Evolutionary conservation across 2,329 filamentous ascomycete species (phyloP).

Genomic region (Aspergillus clavatus): DNA sequence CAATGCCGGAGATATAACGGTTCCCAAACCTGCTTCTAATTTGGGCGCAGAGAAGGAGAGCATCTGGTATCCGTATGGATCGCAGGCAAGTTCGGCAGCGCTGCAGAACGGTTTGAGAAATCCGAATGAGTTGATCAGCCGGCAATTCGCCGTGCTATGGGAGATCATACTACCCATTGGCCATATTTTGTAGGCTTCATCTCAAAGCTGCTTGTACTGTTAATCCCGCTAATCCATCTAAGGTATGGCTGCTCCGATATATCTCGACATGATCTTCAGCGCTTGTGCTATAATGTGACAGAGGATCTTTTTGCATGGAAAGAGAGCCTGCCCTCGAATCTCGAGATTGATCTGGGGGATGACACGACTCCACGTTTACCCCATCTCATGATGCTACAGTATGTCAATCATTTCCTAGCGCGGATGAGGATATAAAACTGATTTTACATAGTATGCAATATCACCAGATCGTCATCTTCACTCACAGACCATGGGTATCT

Average conservation of each 20-base stretch:
- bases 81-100: conserved; percentile 14
- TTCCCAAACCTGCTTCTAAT: conserved; percentile 34
- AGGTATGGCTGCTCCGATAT: conserved; percentile 38
- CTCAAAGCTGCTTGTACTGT: background rate
- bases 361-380: conserved; percentile 32
- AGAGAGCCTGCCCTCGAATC: conserved; percentile 33
- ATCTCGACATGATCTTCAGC: conserved; percentile 34
- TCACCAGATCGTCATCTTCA: conserved; percentile 42
- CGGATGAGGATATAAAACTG: conserved; percentile 1
- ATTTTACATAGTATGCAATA: conserved; percentile 37
- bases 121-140: conserved; percentile 32
- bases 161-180: conserved; percentile 42
- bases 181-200: conserved; percentile 36
- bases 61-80: conserved; percentile 31
- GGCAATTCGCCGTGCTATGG: conserved; percentile 39
- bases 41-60: conserved; percentile 23
- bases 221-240: conserved; percentile 1
- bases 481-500: conserved; percentile 43
- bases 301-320: conserved; percentile 41
- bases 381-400: conserved; percentile 42
- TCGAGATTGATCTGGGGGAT: conserved; percentile 34
- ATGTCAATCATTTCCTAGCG: conserved; percentile 8
- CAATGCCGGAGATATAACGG: conserved; percentile 38
- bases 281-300: conserved; percentile 32
- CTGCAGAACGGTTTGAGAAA: conserved; percentile 22